phyloP scores from a whole-genome alignment of 225 moss, liverwort and hornwort species.

The Sphagnum tenellum region DNA sequence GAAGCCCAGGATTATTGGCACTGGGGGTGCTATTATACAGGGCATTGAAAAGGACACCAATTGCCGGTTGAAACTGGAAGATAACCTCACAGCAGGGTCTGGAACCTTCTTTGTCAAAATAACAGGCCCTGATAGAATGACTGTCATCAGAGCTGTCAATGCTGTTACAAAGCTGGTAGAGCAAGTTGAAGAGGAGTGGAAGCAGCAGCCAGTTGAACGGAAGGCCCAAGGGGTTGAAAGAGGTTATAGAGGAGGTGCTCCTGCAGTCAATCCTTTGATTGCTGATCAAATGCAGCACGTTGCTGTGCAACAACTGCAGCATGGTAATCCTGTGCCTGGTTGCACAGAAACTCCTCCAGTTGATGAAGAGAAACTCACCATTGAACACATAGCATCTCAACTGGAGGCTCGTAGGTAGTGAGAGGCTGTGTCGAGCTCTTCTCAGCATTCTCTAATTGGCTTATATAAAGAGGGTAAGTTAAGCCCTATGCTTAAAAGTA shows the following conservation, averaged over 20 bases:
- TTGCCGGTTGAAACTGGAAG: conserved; percentile 91
- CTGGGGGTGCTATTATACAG: conserved; percentile 88
- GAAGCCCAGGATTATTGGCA: conserved; percentile 93
- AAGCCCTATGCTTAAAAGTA: conserved; percentile 28
- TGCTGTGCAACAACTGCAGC: conserved; percentile 76
- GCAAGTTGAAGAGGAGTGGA: conserved; percentile 98
- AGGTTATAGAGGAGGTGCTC: conserved; percentile 26
- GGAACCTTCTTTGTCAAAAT: conserved; percentile 93
- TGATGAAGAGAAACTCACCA: conserved; percentile 97
- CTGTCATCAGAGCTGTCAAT: conserved; percentile 72
- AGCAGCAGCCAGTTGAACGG: conserved; percentile 59
- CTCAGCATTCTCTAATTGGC: conserved; percentile 86
- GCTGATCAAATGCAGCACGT: conserved; percentile 90
- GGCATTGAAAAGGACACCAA: conserved; percentile 95
- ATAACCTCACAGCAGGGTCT: conserved; percentile 64
- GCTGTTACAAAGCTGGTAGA: conserved; percentile 87
- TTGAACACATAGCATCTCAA: conserved; percentile 99
- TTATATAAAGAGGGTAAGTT: conserved; percentile 99
- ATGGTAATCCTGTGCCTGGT: conserved; percentile 48
- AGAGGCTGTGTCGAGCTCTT: conserved; percentile 93
- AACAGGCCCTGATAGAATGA: conserved; percentile 75
- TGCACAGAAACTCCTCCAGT: conserved; percentile 62
- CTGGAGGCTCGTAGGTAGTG: conserved; percentile 99
- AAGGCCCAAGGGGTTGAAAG: conserved; percentile 49
- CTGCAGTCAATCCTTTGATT: conserved; percentile 52